Percentiles rank a stretch among this genome's conserved stretches.
phyloP scores from a whole-genome alignment of 73 alveolate genomes.

The Symbiodinium pilosum region DNA sequence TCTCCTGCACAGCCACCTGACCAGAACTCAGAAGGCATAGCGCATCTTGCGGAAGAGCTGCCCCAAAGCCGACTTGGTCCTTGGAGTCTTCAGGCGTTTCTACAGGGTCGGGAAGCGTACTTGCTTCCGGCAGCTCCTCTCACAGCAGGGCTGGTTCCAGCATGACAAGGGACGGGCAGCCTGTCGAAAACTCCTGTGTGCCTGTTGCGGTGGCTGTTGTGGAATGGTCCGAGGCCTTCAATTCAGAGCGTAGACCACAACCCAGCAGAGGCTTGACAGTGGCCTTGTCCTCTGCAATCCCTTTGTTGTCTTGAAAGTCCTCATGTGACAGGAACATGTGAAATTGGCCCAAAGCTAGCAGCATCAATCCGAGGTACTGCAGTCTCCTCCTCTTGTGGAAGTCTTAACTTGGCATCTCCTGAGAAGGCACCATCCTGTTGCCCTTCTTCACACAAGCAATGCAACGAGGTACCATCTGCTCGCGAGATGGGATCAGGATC shows the following conservation, averaged over 20 bases:
- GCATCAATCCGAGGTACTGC: not conserved
- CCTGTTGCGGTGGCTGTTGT: not conserved
- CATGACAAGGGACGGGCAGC: too few species aligned
- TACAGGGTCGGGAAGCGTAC: too few species aligned
- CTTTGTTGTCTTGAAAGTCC: not conserved
- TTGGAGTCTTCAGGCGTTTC: too few species aligned
- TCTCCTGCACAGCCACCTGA: too few species aligned
- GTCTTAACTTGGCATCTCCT: not conserved
- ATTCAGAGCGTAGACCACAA: too few species aligned
- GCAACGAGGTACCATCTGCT: not conserved
- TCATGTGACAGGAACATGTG: not conserved
- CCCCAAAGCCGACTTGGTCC: not conserved
- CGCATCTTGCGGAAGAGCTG: not conserved
- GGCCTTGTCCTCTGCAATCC: not conserved
- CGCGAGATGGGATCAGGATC: constrained; percentile 12
- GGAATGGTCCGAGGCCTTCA: not conserved
- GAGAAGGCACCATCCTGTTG: too few species aligned
- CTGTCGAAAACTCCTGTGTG: constrained; percentile 5
- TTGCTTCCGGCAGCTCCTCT: too few species aligned
- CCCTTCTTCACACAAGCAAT: too few species aligned
- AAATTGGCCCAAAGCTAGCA: not conserved
- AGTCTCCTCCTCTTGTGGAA: not conserved
- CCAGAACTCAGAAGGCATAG: too few species aligned
- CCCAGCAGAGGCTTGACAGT: not conserved
- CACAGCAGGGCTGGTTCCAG: too few species aligned